These are phyloP conservation scores for Lagenaria siceraria DNA, from an alignment of 306 rosid genomes.

Conservation along the genomic window DNA sequence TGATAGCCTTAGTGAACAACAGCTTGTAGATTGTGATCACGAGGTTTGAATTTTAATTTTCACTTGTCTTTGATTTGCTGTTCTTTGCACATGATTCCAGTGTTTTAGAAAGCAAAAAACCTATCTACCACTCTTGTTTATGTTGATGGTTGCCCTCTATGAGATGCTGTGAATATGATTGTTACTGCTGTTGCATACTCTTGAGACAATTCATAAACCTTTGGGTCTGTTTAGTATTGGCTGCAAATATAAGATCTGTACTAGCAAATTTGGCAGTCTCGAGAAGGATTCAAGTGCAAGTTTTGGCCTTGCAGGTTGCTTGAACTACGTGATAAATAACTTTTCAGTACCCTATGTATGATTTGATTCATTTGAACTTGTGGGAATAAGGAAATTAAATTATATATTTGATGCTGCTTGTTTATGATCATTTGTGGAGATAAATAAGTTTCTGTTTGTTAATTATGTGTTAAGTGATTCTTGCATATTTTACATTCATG, in stretches of 20 bases:
- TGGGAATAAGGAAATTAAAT: background rate
- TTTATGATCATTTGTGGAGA: no score
- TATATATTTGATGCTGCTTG: background rate
- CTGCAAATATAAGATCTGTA: background rate
- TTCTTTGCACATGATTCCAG: background rate
- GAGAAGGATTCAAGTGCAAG: background rate
- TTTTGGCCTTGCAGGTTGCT: background rate
- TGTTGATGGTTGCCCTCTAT: background rate
- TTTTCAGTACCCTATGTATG: background rate
- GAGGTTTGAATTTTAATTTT: slow-evolving; percentile 36
- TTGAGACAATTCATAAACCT: background rate
- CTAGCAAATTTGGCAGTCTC: background rate
- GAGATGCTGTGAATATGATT: background rate
- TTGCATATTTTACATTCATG: background rate
- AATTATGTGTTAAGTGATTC: background rate
- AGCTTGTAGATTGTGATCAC: slow-evolving; percentile 94
- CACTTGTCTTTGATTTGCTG: background rate
- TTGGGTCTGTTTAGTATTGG: background rate
- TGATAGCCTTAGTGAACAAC: slow-evolving; percentile 97
- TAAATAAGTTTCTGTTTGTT: background rate
- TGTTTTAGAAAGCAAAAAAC: background rate
- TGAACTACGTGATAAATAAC: background rate
- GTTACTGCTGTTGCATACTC: background rate
- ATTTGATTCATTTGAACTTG: background rate
- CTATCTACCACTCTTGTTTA: background rate